These are phyloP conservation scores for Petunia secreta DNA, from an alignment of 257 asterid genomes.

Conservation along the genomic window DNA sequence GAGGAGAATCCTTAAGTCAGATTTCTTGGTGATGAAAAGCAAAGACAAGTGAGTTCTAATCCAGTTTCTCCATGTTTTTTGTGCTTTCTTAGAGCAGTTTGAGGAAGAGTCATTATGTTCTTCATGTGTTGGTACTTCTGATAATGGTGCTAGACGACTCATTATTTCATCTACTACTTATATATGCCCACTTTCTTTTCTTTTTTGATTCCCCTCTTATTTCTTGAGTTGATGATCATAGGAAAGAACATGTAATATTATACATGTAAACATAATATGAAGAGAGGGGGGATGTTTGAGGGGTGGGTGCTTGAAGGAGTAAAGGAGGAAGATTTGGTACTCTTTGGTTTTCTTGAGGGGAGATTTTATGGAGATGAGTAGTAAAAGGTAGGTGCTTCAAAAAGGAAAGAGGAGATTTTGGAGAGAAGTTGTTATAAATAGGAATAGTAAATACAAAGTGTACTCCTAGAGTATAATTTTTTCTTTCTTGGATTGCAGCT, in stretches of 20 bases:
- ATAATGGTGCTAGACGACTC: constrained; percentile 74
- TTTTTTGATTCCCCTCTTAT: neutral
- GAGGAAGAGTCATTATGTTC: constrained; percentile 52
- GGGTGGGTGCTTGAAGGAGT: neutral
- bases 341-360: no score
- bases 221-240: neutral
- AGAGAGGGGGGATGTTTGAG: neutral
- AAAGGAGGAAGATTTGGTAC: no score
- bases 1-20: constrained; percentile 65
- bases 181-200: neutral
- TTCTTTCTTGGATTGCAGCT: neutral
- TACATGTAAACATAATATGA: neutral
- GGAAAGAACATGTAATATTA: no score
- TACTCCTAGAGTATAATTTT: neutral
- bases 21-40: constrained; percentile 63
- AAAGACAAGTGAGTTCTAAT: constrained; percentile 56
- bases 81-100: constrained; percentile 40
- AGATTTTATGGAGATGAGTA: no score
- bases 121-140: constrained; percentile 68
- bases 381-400: neutral
- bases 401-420: neutral
- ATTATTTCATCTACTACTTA: constrained; percentile 29
- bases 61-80: constrained; percentile 63
- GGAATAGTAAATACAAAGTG: no score
- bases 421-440: neutral